These are phyloP conservation scores for Thelonectria rubi DNA, from an alignment of 2,329 filamentous ascomycete genomes.

Conservation along the genomic window DNA sequence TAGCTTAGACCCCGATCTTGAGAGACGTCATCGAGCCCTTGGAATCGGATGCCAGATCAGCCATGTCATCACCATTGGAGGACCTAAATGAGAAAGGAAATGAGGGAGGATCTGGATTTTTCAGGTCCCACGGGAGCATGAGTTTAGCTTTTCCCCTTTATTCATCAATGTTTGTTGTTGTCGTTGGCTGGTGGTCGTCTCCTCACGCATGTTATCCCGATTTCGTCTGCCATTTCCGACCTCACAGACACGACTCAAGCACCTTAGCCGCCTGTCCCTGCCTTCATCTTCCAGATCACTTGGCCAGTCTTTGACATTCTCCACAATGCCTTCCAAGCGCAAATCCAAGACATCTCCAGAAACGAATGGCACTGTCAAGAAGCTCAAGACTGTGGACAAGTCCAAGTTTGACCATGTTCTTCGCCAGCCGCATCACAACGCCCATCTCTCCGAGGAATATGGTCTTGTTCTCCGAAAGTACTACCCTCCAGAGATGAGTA, in stretches of 20 bases:
- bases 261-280: neutral
- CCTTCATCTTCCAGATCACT: neutral
- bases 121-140: neutral
- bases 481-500: conserved; percentile 89
- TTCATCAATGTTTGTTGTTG: neutral
- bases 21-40: conserved; percentile 43
- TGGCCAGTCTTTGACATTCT: conserved; percentile 7
- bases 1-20: conserved; percentile 42
- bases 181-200: no score
- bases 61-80: conserved; percentile 39
- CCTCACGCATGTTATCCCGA: neutral
- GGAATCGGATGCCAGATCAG: conserved; percentile 42
- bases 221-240: neutral
- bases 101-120: conserved; percentile 5
- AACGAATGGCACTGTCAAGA: conserved; percentile 43
- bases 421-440: conserved; percentile 57
- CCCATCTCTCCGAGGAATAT: conserved; percentile 58
- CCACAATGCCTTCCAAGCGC: conserved; percentile 47
- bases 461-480: conserved; percentile 77
- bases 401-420: conserved; percentile 45
- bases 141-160: neutral
- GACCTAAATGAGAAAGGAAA: conserved; percentile 11
- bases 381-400: conserved; percentile 44
- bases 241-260: neutral
- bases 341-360: conserved; percentile 37